phyloP scores from a whole-genome alignment of 1,139 yeast genomes.

The Hyphopichia pseudoburtonii region DNA sequence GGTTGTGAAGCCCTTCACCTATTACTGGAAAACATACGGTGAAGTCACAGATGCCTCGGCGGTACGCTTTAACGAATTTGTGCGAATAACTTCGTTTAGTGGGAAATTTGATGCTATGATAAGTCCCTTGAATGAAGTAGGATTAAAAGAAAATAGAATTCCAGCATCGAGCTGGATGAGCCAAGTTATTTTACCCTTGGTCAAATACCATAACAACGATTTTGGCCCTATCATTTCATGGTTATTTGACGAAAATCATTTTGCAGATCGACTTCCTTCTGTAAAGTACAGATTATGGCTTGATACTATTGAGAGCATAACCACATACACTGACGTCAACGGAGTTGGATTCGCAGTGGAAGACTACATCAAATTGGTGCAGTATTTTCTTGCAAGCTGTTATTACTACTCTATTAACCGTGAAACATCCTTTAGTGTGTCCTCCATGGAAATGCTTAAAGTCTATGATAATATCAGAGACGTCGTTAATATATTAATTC shows the following conservation, averaged over 20 bases:
- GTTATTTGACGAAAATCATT: slow-evolving; percentile 19
- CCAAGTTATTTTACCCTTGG: slow-evolving; percentile 32
- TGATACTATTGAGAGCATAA: slow-evolving; percentile 18
- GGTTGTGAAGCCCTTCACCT: slow-evolving; percentile 27
- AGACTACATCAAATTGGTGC: slow-evolving; percentile 12
- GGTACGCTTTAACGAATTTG: slow-evolving; percentile 12
- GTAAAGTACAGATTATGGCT: slow-evolving; percentile 27
- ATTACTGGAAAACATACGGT: slow-evolving; percentile 31
- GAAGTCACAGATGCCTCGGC: slow-evolving; percentile 9
- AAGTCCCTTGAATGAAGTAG: slow-evolving; percentile 19
- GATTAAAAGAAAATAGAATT: slow-evolving; percentile 12
- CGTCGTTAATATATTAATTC: slow-evolving; percentile 14
- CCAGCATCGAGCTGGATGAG: slow-evolving; percentile 25
- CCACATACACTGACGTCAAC: slow-evolving; percentile 7
- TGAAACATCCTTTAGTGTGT: slow-evolving; percentile 10
- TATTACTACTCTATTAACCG: slow-evolving; percentile 25
- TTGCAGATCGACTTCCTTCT: slow-evolving; percentile 5
- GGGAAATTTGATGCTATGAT: slow-evolving; percentile 23
- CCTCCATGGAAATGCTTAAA: slow-evolving; percentile 30
- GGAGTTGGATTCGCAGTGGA: neutral
- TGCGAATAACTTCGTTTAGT: slow-evolving; percentile 10
- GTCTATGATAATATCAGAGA: slow-evolving; percentile 30
- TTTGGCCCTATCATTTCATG: slow-evolving; percentile 27
- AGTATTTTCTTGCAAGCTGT: slow-evolving; percentile 24
- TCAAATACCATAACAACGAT: slow-evolving; percentile 19